Evolutionary conservation across 768 basidiomycete genomes (phyloP).

Genomic region (Russula compacta): DNA sequence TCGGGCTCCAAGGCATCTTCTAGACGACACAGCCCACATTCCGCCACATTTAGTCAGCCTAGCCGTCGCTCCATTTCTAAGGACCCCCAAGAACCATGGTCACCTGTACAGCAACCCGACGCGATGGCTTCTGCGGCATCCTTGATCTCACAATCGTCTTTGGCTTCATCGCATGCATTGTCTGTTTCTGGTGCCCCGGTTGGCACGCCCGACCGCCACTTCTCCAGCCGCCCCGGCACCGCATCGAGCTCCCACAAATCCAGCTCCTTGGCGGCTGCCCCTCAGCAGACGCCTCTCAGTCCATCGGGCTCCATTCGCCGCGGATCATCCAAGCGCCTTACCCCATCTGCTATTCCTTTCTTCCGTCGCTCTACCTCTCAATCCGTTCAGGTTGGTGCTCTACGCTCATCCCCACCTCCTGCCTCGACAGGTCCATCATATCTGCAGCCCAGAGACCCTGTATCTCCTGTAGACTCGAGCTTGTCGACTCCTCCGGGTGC

Average conservation of each 20-base stretch:
- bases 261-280: constrained; percentile 42
- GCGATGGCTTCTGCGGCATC: constrained; percentile 77
- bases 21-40: constrained; percentile 58
- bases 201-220: constrained; percentile 57
- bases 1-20: constrained; percentile 38
- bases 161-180: constrained; percentile 48
- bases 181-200: constrained; percentile 35
- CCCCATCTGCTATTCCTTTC: constrained; percentile 89
- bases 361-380: constrained; percentile 89
- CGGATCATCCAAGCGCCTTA: constrained; percentile 69
- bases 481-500: constrained; percentile 44
- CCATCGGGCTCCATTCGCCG: constrained; percentile 63
- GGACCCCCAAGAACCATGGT: constrained; percentile 52
- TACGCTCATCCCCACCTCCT: constrained; percentile 40
- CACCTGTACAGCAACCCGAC: constrained; percentile 50
- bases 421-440: constrained; percentile 32
- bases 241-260: constrained; percentile 68
- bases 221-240: constrained; percentile 61
- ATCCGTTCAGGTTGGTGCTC: constrained; percentile 51
- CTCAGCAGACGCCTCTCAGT: constrained; percentile 55
- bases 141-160: constrained; percentile 62
- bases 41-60: constrained; percentile 57
- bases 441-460: constrained; percentile 35
- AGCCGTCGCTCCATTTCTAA: constrained; percentile 62
- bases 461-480: constrained; percentile 47